A percentile compares a stretch with the other conserved stretches of the same genome.
Conservation (phyloP, 805 yeast genomes). For the Metschnikowia reukaufii region DNA sequence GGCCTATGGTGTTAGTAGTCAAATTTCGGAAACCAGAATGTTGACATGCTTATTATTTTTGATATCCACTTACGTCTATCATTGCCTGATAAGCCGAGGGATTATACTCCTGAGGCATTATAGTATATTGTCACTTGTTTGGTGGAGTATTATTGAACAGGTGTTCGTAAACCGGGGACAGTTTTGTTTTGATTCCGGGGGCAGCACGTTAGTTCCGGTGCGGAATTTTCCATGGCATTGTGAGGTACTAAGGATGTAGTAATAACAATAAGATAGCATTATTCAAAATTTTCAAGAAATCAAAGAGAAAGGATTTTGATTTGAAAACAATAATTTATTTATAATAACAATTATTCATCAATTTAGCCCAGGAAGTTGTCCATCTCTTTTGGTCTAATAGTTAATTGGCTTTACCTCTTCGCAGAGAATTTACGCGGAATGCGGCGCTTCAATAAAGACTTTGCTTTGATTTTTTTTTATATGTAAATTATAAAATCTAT, state of each 20-base stretch:
- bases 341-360: no score
- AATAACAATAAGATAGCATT: no score
- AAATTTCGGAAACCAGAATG: background rate
- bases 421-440: no score
- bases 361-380: no score
- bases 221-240: background rate
- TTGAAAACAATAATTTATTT: no score
- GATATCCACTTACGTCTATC: constrained; percentile 20
- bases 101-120: constrained; percentile 6
- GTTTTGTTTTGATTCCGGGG: background rate
- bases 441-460: no score
- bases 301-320: no score
- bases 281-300: no score
- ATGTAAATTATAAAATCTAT: background rate
- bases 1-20: constrained; percentile 47
- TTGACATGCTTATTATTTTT: background rate
- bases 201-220: background rate
- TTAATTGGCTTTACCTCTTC: no score
- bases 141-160: background rate
- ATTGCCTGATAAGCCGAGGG: constrained; percentile 16
- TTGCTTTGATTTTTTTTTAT: no score
- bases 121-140: background rate
- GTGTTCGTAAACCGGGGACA: background rate
- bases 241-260: no score
- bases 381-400: no score